Conservation (phyloP, 164 flowering plant genomes). For the Magnolia officinalis region DNA sequence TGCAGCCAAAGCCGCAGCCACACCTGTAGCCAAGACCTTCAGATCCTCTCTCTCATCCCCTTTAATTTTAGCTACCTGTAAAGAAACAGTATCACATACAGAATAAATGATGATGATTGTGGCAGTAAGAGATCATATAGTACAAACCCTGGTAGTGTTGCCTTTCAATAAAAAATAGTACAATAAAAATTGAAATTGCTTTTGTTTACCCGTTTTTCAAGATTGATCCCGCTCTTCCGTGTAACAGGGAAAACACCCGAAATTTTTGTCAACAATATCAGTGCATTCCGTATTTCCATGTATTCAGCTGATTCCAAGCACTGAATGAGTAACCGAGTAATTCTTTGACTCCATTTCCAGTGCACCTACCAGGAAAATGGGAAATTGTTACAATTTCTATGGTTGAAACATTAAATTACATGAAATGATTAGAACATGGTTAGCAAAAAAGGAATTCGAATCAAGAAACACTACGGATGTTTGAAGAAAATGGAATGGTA, state of each 20-base stretch:
- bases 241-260: conserved; percentile 96
- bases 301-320: conserved; percentile 94
- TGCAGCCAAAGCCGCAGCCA: conserved; percentile 92
- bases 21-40: conserved; percentile 97
- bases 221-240: conserved; percentile 88
- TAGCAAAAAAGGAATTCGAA: neutral
- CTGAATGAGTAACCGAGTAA: conserved; percentile 78
- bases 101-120: neutral
- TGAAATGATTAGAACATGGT: neutral
- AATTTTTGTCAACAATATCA: conserved; percentile 82
- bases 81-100: neutral
- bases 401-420: neutral
- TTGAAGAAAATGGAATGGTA: neutral
- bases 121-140: neutral
- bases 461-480: neutral
- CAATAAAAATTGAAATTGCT: neutral
- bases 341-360: conserved; percentile 98
- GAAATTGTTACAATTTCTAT: neutral
- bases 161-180: neutral
- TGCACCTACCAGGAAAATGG: conserved; percentile 59
- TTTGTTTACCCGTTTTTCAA: conserved; percentile 81
- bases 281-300: conserved; percentile 97
- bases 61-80: conserved; percentile 90
- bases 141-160: no score
- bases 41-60: conserved; percentile 96